Percentiles rank a stretch among this genome's conserved stretches.
phyloP scores from a whole-genome alignment of 768 basidiomycete species.

The Suillus brevipes region DNA sequence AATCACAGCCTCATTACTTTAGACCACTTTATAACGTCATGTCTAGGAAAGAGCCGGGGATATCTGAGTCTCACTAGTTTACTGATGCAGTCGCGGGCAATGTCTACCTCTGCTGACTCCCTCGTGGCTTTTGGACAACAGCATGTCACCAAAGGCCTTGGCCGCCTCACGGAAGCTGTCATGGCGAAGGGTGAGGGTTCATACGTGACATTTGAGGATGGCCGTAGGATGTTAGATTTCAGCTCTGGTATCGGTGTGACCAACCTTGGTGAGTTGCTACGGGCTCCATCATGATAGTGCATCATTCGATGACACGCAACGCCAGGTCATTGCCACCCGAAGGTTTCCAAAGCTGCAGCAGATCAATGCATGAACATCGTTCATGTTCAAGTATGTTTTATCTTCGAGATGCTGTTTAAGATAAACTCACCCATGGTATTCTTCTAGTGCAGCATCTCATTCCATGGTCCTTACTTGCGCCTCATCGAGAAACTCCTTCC shows the following conservation, averaged over 20 bases:
- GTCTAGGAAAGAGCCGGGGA: too few relatives aligned
- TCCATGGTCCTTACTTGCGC: conserved; percentile 81
- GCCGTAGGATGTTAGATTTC: conserved; percentile 77
- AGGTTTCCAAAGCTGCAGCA: conserved; percentile 84
- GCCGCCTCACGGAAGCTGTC: conserved; percentile 48
- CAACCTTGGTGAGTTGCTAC: conserved; percentile 59
- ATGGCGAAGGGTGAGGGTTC: conserved; percentile 72
- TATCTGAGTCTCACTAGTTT: too few relatives aligned
- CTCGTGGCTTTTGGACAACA: conserved; percentile 40
- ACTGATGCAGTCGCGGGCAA: conserved; percentile 17
- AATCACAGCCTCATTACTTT: too few relatives aligned
- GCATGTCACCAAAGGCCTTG: conserved; percentile 48
- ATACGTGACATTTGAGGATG: conserved; percentile 72
- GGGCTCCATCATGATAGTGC: background rate
- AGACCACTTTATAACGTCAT: too few relatives aligned
- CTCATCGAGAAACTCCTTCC: conserved; percentile 86
- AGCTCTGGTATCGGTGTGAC: conserved; percentile 89
- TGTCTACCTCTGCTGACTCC: conserved; percentile 24
- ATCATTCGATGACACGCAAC: background rate
- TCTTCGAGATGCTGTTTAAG: background rate
- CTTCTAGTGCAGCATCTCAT: conserved; percentile 83
- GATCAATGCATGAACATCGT: conserved; percentile 82
- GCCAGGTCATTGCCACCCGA: conserved; percentile 84
- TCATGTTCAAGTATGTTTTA: conserved; percentile 63
- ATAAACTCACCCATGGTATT: background rate